phyloP scores from a whole-genome alignment of 306 rosid species.

The Gillenia trifoliata region DNA sequence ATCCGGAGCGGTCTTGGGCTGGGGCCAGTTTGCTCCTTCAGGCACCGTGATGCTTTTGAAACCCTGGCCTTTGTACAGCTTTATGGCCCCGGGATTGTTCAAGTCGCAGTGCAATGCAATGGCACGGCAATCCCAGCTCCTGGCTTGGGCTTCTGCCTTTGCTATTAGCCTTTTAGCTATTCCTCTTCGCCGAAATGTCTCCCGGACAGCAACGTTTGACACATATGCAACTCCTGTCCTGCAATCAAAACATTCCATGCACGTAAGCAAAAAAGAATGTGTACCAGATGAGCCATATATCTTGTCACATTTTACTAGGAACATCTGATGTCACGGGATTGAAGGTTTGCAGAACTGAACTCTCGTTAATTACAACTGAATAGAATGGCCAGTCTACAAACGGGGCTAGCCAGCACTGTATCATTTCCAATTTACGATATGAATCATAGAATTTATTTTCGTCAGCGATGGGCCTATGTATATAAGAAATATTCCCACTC shows the following conservation, averaged over 20 bases:
- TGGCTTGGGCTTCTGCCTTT: conserved; percentile 85
- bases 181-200: conserved; percentile 72
- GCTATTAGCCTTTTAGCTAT: conserved; percentile 72
- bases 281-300: not conserved
- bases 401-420: not conserved
- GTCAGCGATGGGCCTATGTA: not conserved
- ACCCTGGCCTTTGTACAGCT: conserved; percentile 77
- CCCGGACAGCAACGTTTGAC: conserved; percentile 94
- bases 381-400: not conserved
- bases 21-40: conserved; percentile 94
- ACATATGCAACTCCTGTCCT: conserved; percentile 97
- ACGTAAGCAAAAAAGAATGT: conserved; percentile 3
- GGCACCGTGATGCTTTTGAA: conserved; percentile 79
- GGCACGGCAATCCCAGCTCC: conserved; percentile 87
- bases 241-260: conserved; percentile 4
- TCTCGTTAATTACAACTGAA: not conserved
- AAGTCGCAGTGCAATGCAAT: conserved; percentile 88
- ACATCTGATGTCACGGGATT: not conserved
- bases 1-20: conserved; percentile 88
- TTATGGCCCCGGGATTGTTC: conserved; percentile 69
- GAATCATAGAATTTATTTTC: not conserved
- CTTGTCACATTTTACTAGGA: not conserved
- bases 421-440: not conserved
- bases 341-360: not conserved
- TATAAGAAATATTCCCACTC: not conserved